Base-by-base conservation (phyloP, 192 early-diverging fungal genomes). In the Gamsiella multidivaricata region DNA sequence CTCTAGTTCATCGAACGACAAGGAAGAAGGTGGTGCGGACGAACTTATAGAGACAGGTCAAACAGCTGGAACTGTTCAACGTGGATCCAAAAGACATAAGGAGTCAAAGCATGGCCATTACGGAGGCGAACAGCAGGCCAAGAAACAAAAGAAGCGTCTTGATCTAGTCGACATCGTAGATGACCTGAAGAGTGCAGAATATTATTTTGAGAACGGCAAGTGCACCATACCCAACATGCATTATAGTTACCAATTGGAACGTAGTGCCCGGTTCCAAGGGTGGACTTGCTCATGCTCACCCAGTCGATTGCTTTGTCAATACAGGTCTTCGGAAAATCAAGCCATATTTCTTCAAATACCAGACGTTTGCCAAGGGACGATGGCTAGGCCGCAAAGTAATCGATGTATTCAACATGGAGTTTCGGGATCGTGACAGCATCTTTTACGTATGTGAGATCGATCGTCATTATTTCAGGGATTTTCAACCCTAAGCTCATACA, bases 321-420 rank as follows among this genome's bases (percentile, higher is more conserved):
- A 42, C 25, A 86, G 93, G 83, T 9, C 65, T 95, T n/a, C 88
- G 94, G 32, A 94, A 92, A 71, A 92, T 99, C 10, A 72, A 80
- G 33, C 97, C 97, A 2, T 99, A 98, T 76, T 89, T 85, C 70
- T 94, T 88, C 69, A 84, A 87, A 41, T 96, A 93, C 68, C 70
- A 89, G 57, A 91, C 93, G 1, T 93, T 90, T 74, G 93, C 92
- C 23, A 98, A 98, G 76, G 93, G 93, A 17, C 88, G 97, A 11
- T 99, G 97, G 97, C 65, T 93, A 5, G 88, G 88, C 11, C 85
- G 88, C 9, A 78, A 80, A 0, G 52, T 99, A n/a, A 80, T 91
- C n/a, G 90, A 95, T 22, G 87, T 97, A 12, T 97, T 97, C 61
- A 63, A 70, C 69, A 87, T 83, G 12, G 97, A 99, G 79, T 99